Evolutionary conservation across 2,329 filamentous ascomycete species (phyloP), one percentile per base, ranked within the genome.

Genomic region (Cladophialophora carrionii): DNA sequence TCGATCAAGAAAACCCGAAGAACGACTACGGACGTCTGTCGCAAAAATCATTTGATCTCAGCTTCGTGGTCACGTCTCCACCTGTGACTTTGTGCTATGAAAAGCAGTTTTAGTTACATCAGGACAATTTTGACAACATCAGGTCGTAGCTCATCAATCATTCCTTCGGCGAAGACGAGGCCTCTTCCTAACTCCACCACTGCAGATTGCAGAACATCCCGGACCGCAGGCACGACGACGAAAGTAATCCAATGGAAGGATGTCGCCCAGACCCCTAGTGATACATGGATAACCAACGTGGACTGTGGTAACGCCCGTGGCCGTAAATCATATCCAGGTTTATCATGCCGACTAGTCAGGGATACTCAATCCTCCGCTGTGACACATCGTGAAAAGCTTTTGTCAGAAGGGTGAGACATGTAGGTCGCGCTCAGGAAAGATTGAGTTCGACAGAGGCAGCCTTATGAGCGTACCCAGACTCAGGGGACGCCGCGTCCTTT

Each of bases 391-490:
- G 31, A n/a, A 32, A 17, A 48, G 56, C 56, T 31, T 41, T 7
- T n/a, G n/a, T 26, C 4, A 14, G 7, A 29, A 17, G 17, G 56
- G 31, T 22, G 29, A 20, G 32, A 4, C 17, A 3, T 31, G n/a
- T n/a, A n/a, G 26, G 17, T 56, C 43, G 14, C 17, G n/a, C 22
- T 63, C 34, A 63, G n/a, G 34, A 49, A 43, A 60, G n/a, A 51
- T 41, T 48, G 48, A 68, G 55, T 48, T 64, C 49, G 7, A 68
- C 64, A 57, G 51, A 64, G 10, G 68, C 65, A 26, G 69, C 58
- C 43, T 70, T 66, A 17, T 67, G 68, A 7, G 64, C 64, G 57
- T 75, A 75, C 43, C 73, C 74, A 57, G 72, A 72, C 9, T 61
- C 61, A 9, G 69, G 59, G 9, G 61, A 63, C 1, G 68, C 68